A percentile compares a stretch with the other conserved stretches of the same genome.
These are phyloP conservation scores for Lumnitzera littorea DNA, from an alignment of 345 rosid species.

Conservation along the genomic window DNA sequence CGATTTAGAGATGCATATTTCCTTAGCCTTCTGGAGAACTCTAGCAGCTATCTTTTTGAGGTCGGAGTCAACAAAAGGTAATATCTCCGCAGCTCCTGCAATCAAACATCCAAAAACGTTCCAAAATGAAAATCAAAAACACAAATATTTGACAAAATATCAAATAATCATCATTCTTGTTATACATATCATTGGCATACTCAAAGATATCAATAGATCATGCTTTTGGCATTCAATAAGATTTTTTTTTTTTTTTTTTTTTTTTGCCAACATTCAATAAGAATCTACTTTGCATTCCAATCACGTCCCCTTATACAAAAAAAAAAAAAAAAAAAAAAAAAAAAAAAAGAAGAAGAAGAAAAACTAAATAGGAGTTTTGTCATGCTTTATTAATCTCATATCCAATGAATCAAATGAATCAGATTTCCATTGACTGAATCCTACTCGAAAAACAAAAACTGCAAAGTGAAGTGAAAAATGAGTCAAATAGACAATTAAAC, in stretches of 20 bases:
- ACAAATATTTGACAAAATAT: neutral
- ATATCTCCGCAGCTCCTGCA: conserved; percentile 66
- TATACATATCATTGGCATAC: too few relatives aligned
- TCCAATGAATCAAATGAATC: neutral
- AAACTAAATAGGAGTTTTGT: too few relatives aligned
- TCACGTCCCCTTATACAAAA: too few relatives aligned
- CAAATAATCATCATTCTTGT: neutral
- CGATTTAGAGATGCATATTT: conserved; percentile 43
- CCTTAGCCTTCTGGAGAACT: conserved; percentile 63
- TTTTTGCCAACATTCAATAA: too few relatives aligned
- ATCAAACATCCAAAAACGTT: neutral
- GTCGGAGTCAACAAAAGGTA: conserved; percentile 64
- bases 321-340: too few relatives aligned
- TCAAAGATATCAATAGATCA: too few relatives aligned
- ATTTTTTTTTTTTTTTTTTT: too few relatives aligned
- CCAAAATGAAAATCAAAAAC: neutral
- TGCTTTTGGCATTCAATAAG: too few relatives aligned
- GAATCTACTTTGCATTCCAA: too few relatives aligned
- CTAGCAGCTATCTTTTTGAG: conserved; percentile 61
- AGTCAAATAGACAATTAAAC: too few relatives aligned
- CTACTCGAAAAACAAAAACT: neutral
- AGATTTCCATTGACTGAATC: neutral
- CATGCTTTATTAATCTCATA: too few relatives aligned
- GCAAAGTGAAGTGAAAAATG: neutral
- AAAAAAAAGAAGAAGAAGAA: too few relatives aligned